Evolutionary conservation across 768 basidiomycete species (phyloP), one percentile per base, ranked within the genome.

Genomic region (Trametes sanguinea): DNA sequence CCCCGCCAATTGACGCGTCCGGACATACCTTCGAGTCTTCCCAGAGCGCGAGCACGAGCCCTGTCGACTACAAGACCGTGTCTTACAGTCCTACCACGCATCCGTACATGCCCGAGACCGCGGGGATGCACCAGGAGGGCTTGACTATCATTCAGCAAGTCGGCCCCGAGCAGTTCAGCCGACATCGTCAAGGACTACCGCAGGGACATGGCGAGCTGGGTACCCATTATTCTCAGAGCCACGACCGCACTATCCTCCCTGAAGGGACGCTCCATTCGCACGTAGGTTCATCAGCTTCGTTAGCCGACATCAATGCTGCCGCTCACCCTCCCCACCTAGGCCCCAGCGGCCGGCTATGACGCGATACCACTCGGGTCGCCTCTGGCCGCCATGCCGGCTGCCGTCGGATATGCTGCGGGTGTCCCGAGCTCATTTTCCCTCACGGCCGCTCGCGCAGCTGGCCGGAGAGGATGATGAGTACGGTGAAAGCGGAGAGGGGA

Each of bases 331-430:
- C 63, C 57, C 58, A 64, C 54, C 54, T 58, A 64, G 63, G 60
- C 63, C 63, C 63, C 57, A 60, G 58, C 63, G 63, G 63, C 54
- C 63, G 63, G 58, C 59, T 60, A 60, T 64, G 63, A 64, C 45
- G 63, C 58, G 58, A 27, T 46, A 30, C 54, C 63, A 54, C 63
- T 60, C 54, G 63, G 63, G 54, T 60, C 58, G 37, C 50, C 58
- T 50, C 50, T 60, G 50, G 44, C 58, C 29, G 58, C 46, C 56
- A 53, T 42, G 32, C 44, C 63, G n/a, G 43, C n/a, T 16, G 13
- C 46, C 53, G 48, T 51, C 45, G 57, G 53, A 46, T 64, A 64
- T 37, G 51, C 52, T 30, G 53, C 40, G 48, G 56, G 53, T 30
- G 62, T 43, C 22, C 57, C 44, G 54, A 44, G 17, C 32, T n/a